phyloP scores from a whole-genome alignment of 2,329 filamentous ascomycete species.

The Alternaria solani region DNA sequence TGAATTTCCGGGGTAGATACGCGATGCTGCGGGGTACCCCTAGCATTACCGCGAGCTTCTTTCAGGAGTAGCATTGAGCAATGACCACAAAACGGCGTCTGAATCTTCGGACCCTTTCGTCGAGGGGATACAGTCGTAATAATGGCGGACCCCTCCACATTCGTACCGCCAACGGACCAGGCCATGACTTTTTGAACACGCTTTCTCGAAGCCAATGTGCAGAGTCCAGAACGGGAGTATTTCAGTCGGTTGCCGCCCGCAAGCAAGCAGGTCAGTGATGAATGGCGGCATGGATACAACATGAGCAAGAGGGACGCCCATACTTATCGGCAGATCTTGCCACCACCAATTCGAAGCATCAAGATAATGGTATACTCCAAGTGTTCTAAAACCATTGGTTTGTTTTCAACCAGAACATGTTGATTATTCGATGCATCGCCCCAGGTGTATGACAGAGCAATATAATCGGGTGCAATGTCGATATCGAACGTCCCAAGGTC shows the following conservation, averaged over 20 bases:
- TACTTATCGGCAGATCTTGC: neutral
- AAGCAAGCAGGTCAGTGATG: constrained; percentile 1
- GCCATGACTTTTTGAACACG: neutral
- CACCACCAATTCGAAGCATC: neutral
- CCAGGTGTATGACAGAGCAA: constrained; percentile 12
- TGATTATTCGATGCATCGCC: neutral
- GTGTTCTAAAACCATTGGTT: neutral
- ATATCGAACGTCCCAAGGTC: constrained; percentile 1
- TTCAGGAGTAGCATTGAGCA: neutral
- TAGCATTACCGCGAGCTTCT: neutral
- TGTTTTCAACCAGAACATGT: neutral
- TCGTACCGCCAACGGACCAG: neutral
- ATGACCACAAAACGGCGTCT: constrained; percentile 1
- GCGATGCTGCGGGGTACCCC: constrained; percentile 6
- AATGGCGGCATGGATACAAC: constrained; percentile 1
- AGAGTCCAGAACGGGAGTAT: neutral
- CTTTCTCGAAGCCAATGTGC: neutral
- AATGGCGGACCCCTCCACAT: neutral
- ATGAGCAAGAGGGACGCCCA: neutral
- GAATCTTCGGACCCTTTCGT: neutral
- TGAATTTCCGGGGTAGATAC: neutral
- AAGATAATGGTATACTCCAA: neutral
- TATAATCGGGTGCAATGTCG: neutral
- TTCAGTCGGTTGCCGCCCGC: neutral
- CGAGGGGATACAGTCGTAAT: neutral